Conservation (phyloP, 2,329 filamentous ascomycete genomes). For the Trichoderma sp. region DNA sequence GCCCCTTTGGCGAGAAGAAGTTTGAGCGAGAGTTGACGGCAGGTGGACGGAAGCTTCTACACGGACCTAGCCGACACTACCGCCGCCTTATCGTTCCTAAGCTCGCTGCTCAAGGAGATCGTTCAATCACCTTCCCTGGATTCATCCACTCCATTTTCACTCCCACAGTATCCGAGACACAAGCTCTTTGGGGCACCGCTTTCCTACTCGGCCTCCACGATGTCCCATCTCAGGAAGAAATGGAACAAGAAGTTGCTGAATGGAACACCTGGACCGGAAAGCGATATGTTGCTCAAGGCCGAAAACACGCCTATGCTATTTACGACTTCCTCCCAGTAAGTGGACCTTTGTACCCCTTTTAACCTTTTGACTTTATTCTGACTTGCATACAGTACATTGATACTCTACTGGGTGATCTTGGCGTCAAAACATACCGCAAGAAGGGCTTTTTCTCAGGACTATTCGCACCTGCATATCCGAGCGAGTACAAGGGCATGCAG, state of each 20-base stretch:
- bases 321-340: neutral
- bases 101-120: neutral
- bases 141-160: neutral
- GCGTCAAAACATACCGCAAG: neutral
- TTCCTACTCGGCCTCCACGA: slow-evolving; percentile 30
- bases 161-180: neutral
- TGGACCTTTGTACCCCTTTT: neutral
- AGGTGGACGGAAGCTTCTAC: neutral
- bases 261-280: slow-evolving; percentile 35
- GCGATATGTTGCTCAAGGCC: slow-evolving; percentile 33
- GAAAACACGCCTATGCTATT: slow-evolving; percentile 20
- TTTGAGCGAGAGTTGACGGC: neutral
- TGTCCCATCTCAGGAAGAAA: slow-evolving; percentile 27
- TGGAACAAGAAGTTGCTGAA: slow-evolving; percentile 32
- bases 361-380: neutral
- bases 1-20: neutral
- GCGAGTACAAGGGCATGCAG: slow-evolving; percentile 22
- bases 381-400: neutral
- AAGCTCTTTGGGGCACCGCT: slow-evolving; percentile 10
- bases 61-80: neutral
- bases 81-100: neutral
- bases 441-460: slow-evolving; percentile 12
- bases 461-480: slow-evolving; percentile 22
- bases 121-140: neutral
- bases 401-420: neutral